Evolutionary conservation across 192 early-diverging fungal species (phyloP).

Genomic region (Coemansia nantahalensis): DNA sequence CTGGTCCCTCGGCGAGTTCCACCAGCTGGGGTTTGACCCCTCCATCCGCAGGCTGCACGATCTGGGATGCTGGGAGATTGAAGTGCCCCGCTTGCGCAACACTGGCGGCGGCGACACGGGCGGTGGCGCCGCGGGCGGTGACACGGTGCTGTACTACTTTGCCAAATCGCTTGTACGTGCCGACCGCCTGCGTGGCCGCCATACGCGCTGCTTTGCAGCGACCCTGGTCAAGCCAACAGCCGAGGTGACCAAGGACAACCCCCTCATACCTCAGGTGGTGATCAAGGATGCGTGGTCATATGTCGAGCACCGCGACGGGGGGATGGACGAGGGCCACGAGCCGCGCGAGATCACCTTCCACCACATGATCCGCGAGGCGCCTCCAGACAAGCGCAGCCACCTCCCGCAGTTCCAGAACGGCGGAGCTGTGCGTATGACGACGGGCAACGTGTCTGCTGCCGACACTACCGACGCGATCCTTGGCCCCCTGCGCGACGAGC

Average conservation of each 20-base stretch:
- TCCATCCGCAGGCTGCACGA: neutral
- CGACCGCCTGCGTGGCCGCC: conserved; percentile 16
- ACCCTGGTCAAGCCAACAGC: neutral
- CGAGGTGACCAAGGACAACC: neutral
- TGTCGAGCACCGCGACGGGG: neutral
- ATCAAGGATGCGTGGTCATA: conserved; percentile 9
- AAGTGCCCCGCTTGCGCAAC: neutral
- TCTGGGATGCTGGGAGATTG: neutral
- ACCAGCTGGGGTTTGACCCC: conserved; percentile 11
- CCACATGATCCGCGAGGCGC: neutral
- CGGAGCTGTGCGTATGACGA: no score
- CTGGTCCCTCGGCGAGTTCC: conserved; percentile 10
- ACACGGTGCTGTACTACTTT: conserved; percentile 1
- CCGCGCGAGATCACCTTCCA: neutral
- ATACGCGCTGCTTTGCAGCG: conserved; percentile 11
- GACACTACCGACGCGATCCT: no score
- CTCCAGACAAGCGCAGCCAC: neutral
- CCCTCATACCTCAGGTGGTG: neutral
- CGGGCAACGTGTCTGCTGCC: no score
- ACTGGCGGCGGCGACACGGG: no score
- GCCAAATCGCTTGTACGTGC: neutral
- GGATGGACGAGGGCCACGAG: neutral
- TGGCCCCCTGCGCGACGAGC: no score
- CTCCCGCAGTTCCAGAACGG: no score
- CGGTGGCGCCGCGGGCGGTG: no score